Base-by-base conservation (phyloP, 768 basidiomycete genomes). In the Astraeus odoratus region DNA sequence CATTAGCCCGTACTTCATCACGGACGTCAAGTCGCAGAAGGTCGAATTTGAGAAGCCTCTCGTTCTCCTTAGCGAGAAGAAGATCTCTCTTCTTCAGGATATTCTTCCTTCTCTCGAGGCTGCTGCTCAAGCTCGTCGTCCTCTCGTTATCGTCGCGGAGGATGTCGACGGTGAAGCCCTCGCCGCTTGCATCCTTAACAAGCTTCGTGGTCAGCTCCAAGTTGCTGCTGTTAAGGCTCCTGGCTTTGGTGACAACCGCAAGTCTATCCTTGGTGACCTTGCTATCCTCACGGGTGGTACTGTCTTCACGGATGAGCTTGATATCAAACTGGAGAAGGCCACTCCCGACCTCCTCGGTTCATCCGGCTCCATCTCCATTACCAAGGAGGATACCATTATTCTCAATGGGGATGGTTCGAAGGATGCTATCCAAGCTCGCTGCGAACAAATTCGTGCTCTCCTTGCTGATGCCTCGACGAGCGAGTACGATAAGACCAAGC, bases 201-300 rank as follows among this genome's bases (percentile, higher is more conserved):
- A 97, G 77, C 87, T 99, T 50, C 90, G 95, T 53, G 95, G 95
- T 26, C 95, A 97, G 66, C 83, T 99, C 46, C 83, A 86, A 60
- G 95, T 98, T 51, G 83, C 71, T 39, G 94, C 92, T 39, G 81
- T 98, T 70, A 97, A 99, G 74, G 94, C 95, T 15, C 95, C 95
- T 43, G 91, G 95, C 42, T 98, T 99, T 64, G 95, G 95, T 58
- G 95, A 98, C 72, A 99, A 98, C 80, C 86, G 95, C 70, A 99
- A 98, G 74, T 88, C 84, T 44, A 89, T 97, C 70, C 86, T 98
- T 44, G 95, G 95, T 48, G 94, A 97, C 60, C 78, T 98, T 41
- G 92, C 91, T 43, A 96, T 98, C 70, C 82, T 98, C 54, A 97
- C 95, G 4, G 95, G 95, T 42, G 93, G 95, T 50, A 94, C 91